Conservation (phyloP, 139 green algal genomes). For the Coelastrella sp. region DNA sequence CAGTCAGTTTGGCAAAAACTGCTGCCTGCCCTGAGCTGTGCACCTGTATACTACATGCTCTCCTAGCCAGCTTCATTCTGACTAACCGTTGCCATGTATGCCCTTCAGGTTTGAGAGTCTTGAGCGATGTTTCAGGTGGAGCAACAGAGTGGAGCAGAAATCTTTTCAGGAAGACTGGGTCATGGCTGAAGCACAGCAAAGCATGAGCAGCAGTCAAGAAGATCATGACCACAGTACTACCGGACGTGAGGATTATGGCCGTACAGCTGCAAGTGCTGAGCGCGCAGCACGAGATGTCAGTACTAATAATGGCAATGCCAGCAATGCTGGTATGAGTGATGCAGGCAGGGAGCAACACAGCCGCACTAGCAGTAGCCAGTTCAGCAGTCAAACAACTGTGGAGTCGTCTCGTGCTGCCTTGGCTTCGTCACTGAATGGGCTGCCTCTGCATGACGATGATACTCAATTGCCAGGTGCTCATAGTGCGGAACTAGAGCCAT, state of each 20-base stretch:
- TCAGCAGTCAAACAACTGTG: background rate
- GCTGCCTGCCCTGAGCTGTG: background rate
- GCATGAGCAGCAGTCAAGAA: background rate
- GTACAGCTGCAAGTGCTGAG: background rate
- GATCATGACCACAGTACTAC: background rate
- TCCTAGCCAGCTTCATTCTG: too few species aligned
- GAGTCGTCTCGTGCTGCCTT: background rate
- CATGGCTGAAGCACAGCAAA: background rate
- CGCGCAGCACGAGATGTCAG: background rate
- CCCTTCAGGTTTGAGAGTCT: conserved; percentile 89
- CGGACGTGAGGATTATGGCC: background rate
- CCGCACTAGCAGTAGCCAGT: background rate
- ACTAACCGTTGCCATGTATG: too few species aligned
- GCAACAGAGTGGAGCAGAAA: conserved; percentile 86
- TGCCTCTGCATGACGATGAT: background rate
- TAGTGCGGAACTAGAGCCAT: background rate
- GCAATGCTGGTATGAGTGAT: background rate
- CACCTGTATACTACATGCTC: too few species aligned
- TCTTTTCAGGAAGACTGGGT: conserved; percentile 55
- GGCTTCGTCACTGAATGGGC: background rate
- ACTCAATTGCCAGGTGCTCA: background rate
- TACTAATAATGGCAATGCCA: conserved; percentile 3
- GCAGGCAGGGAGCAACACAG: background rate
- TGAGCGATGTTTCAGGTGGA: conserved; percentile 92
- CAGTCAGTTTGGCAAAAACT: background rate